phyloP scores from a whole-genome alignment of 2,329 filamentous ascomycete species.

The Stromatinia cepivora region DNA sequence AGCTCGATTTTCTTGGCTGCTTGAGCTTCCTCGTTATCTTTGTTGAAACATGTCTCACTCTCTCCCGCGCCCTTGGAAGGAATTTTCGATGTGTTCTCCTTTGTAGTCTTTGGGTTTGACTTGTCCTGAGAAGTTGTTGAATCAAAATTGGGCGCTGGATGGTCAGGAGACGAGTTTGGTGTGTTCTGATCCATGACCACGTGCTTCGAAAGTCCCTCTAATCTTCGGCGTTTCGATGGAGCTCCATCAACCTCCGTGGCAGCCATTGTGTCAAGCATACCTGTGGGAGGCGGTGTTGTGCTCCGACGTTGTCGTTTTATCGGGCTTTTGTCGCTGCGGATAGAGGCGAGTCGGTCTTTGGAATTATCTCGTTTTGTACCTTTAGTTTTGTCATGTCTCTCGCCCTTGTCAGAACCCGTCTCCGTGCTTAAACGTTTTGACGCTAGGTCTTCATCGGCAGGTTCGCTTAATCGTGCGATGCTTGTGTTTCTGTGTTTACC shows the following conservation, averaged over 20 bases:
- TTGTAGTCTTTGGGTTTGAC: not conserved
- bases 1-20: slow-evolving; percentile 39
- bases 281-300: slow-evolving; percentile 54
- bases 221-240: slow-evolving; percentile 56
- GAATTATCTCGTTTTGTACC: slow-evolving; percentile 62
- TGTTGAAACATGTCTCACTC: slow-evolving; percentile 42
- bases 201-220: slow-evolving; percentile 45
- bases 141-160: slow-evolving; percentile 29
- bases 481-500: slow-evolving; percentile 42
- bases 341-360: slow-evolving; percentile 51
- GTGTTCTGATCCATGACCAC: slow-evolving; percentile 32
- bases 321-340: slow-evolving; percentile 50
- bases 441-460: slow-evolving; percentile 17
- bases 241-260: slow-evolving; percentile 56
- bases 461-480: slow-evolving; percentile 26
- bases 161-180: slow-evolving; percentile 37
- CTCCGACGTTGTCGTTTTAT: slow-evolving; percentile 61
- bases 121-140: slow-evolving; percentile 31
- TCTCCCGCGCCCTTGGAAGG: not conserved
- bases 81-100: not conserved
- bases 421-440: slow-evolving; percentile 26
- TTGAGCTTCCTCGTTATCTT: slow-evolving; percentile 36
- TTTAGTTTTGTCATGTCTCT: slow-evolving; percentile 53
- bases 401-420: slow-evolving; percentile 31
- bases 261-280: slow-evolving; percentile 45